These are phyloP conservation scores for Helminthosporium solani DNA, from an alignment of 2,329 filamentous ascomycete species.

Conservation along the genomic window DNA sequence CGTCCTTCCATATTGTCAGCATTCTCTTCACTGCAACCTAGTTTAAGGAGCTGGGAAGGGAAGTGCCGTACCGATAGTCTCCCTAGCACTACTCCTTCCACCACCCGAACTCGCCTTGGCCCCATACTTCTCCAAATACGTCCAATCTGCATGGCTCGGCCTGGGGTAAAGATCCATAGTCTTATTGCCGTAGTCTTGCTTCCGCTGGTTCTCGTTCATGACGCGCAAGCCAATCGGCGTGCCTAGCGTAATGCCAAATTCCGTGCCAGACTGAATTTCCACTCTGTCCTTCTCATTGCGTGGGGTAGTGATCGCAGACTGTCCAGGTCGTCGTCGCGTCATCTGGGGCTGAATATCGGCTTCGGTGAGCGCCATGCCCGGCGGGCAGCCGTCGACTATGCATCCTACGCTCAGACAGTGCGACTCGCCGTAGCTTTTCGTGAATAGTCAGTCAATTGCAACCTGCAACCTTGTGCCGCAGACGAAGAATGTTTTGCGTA, in stretches of 20 bases:
- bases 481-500: constrained; percentile 47
- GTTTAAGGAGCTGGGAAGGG: not conserved
- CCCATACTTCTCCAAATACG: constrained; percentile 96
- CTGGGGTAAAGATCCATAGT: constrained; percentile 92
- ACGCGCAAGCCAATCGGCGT: constrained; percentile 88
- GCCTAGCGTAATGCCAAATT: constrained; percentile 84
- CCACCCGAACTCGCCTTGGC: constrained; percentile 89
- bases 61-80: constrained; percentile 76
- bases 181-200: constrained; percentile 83
- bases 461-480: too few species aligned
- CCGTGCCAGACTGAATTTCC: constrained; percentile 88
- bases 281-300: constrained; percentile 90
- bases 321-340: constrained; percentile 84
- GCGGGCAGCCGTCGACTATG: constrained; percentile 91
- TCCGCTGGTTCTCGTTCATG: constrained; percentile 88
- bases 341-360: constrained; percentile 92
- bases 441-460: constrained; percentile 16
- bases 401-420: constrained; percentile 92
- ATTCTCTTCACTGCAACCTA: not conserved
- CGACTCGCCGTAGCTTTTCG: constrained; percentile 72
- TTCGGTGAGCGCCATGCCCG: constrained; percentile 82
- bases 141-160: constrained; percentile 93
- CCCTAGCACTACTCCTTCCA: constrained; percentile 85
- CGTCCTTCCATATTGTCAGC: constrained; percentile 55
- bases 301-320: constrained; percentile 86